phyloP scores from a whole-genome alignment of 257 asterid species.

The Scutellaria galericulata region DNA sequence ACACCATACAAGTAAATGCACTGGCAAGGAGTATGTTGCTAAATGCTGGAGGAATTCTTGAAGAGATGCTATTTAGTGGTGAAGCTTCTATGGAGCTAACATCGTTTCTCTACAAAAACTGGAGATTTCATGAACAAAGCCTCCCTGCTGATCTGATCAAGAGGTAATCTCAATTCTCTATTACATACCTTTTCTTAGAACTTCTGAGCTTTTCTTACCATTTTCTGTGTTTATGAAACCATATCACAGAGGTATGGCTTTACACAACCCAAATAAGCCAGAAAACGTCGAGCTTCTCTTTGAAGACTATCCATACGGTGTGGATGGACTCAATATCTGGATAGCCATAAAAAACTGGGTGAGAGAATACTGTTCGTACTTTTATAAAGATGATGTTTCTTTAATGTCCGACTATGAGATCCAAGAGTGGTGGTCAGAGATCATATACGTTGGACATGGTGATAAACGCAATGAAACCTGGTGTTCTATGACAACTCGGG shows the following conservation, averaged over 20 bases:
- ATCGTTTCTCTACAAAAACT: slow-evolving; percentile 48
- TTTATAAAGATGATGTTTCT: slow-evolving; percentile 45
- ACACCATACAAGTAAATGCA: slow-evolving; percentile 54
- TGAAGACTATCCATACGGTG: slow-evolving; percentile 59
- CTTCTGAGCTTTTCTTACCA: slow-evolving; percentile 3
- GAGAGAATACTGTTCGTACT: slow-evolving; percentile 42
- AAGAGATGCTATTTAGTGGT: slow-evolving; percentile 49
- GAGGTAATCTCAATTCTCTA: slow-evolving; percentile 39
- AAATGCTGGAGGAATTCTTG: slow-evolving; percentile 58
- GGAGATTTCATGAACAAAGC: slow-evolving; percentile 65
- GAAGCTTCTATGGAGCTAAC: slow-evolving; percentile 51
- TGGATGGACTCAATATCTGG: slow-evolving; percentile 63
- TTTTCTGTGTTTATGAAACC: slow-evolving; percentile 19
- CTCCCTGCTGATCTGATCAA: slow-evolving; percentile 56
- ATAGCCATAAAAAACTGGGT: slow-evolving; percentile 55
- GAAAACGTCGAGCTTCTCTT: slow-evolving; percentile 52
- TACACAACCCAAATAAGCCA: slow-evolving; percentile 38
- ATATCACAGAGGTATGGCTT: slow-evolving; percentile 51
- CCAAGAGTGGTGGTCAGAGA: slow-evolving; percentile 60
- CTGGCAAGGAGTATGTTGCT: slow-evolving; percentile 45
- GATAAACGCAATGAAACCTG: slow-evolving; percentile 49
- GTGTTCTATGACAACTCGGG: slow-evolving; percentile 51
- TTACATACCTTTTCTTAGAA: neutral
- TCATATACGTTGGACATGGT: slow-evolving; percentile 51
- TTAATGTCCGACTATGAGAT: slow-evolving; percentile 49